Evolutionary conservation across 106 monocot genomes (phyloP).

Genomic region (Iris macrosiphon): DNA sequence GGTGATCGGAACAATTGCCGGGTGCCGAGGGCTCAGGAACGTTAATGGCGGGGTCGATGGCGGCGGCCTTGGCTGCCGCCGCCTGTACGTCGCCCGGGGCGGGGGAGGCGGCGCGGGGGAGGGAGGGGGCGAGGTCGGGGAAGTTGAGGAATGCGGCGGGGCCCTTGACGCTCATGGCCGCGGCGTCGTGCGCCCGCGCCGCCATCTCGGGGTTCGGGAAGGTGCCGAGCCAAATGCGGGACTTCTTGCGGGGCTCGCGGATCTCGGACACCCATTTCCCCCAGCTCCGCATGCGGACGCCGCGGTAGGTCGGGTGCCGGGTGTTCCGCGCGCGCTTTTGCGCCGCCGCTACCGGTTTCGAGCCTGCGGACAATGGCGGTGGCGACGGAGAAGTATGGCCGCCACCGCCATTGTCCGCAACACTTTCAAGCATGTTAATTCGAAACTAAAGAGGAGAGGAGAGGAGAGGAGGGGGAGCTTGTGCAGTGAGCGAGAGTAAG

Average conservation of each 20-base stretch:
- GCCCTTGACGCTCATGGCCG: slow-evolving; percentile 47
- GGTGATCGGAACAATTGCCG: too few relatives aligned
- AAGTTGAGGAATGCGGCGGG: slow-evolving; percentile 40
- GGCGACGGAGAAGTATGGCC: too few relatives aligned
- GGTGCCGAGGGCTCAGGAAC: too few relatives aligned
- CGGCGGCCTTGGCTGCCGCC: slow-evolving; percentile 59
- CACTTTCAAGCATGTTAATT: too few relatives aligned
- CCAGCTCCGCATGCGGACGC: slow-evolving; percentile 53
- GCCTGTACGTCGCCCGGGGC: slow-evolving; percentile 59
- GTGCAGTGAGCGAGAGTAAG: too few relatives aligned
- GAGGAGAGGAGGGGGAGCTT: too few relatives aligned
- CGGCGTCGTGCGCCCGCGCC: slow-evolving; percentile 44
- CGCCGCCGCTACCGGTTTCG: not conserved
- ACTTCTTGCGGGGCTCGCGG: slow-evolving; percentile 57
- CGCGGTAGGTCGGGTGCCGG: slow-evolving; percentile 31
- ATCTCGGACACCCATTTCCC: slow-evolving; percentile 67
- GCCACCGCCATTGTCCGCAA: too few relatives aligned
- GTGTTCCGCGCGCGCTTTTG: slow-evolving; percentile 7
- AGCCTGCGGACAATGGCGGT: too few relatives aligned
- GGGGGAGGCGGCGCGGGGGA: slow-evolving; percentile 29
- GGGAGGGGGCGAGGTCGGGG: slow-evolving; percentile 28
- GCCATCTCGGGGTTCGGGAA: slow-evolving; percentile 63
- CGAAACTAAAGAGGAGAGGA: too few relatives aligned
- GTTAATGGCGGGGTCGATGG: slow-evolving; percentile 37
- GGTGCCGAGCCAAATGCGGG: slow-evolving; percentile 51